phyloP scores from a whole-genome alignment of 345 rosid species.

The Aurinia saxatilis region DNA sequence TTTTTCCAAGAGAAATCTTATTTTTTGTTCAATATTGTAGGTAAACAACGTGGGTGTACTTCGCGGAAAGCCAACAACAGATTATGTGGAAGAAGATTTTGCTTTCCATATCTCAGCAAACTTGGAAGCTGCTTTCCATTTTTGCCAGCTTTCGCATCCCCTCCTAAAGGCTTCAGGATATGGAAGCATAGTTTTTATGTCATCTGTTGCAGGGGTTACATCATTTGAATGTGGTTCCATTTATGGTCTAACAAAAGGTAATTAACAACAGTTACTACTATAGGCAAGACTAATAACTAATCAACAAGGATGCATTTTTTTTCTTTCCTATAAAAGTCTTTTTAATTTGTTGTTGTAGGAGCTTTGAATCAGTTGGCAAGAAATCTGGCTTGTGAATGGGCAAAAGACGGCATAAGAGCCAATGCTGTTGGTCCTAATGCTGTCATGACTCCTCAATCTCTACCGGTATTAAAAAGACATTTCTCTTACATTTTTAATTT shows the following conservation, averaged over 20 bases:
- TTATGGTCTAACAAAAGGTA: constrained; percentile 36
- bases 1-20: too few relatives aligned
- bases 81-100: constrained; percentile 37
- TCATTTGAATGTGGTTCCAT: constrained; percentile 20
- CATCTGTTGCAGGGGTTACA: constrained; percentile 30
- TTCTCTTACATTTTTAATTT: too few relatives aligned
- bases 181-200: constrained; percentile 42
- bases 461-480: not conserved
- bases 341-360: constrained; percentile 24
- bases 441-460: constrained; percentile 36
- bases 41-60: constrained; percentile 45
- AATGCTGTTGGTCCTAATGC: constrained; percentile 42
- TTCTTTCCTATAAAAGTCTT: not conserved
- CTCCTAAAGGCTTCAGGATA: constrained; percentile 39
- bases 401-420: constrained; percentile 43
- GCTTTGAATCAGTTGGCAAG: constrained; percentile 43
- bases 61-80: constrained; percentile 31
- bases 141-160: constrained; percentile 48
- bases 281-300: not conserved
- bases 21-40: constrained; percentile 10
- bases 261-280: not conserved
- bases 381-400: constrained; percentile 62
- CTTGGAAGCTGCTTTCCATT: constrained; percentile 41
- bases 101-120: constrained; percentile 33
- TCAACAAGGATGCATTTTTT: not conserved